Evolutionary conservation across 805 yeast genomes (phyloP), one percentile per base, ranked within the genome.

Genomic region (Pichia manshurica): DNA sequence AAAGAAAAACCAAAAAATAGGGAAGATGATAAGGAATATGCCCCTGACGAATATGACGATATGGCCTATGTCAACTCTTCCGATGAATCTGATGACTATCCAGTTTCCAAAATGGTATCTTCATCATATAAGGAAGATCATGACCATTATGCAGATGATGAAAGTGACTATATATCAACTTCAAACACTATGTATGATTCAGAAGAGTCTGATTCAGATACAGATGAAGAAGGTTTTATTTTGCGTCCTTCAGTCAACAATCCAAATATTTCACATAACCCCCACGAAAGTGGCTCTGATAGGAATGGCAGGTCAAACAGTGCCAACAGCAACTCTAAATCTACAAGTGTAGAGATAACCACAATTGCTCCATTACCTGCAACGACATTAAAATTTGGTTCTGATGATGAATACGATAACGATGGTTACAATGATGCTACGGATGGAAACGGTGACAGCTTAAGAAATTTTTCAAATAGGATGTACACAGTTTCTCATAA

Each of bases 321-420:
- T 23, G 8, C 28, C 5, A 39, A 8, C 17, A 23, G 3, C 5
- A 23, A 37, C 16, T 41, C 43, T 3, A 41, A 42, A 8, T 31
- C 39, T 21, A 25, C 50, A 4, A 29, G 16, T 15, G 17, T 25
- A 20, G 42, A 38, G 17, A 38, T 50, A 52, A 75, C 77, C 39
- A 84, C 87, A 10, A 89, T 90, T 53, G 88, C 87, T 33, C 71
- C 80, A 39, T 67, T 91, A 45, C 97, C 98, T 2, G 82, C 96
- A 2, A 89, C 98, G 0, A 81, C 87, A 0, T 74, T 91, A 47
- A 89, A 90, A 61, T 87, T 87, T 7, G 78, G 85, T 4, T 70
- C 76, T 7, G 81, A 77, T 45, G 82, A 77, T 49, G 78, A 75
- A 46, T 80, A 81, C 52, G 84, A 25, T 20, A 25, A 36, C 17